phyloP scores from a whole-genome alignment of 2,329 filamentous ascomycete species.

The Cordyceps fumosorosea region DNA sequence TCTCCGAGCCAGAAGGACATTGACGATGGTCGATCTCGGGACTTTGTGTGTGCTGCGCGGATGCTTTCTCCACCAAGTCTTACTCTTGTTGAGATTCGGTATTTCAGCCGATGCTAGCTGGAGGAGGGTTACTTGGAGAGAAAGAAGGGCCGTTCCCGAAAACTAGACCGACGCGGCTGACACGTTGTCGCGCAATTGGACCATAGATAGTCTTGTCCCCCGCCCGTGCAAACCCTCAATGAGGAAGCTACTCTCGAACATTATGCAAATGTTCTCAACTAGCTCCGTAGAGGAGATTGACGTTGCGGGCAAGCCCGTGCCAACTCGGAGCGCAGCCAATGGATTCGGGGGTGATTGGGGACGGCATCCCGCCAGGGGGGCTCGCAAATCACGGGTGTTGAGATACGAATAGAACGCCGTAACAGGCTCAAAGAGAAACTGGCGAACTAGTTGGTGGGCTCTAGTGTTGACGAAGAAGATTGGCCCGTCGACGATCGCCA shows the following conservation, averaged over 20 bases:
- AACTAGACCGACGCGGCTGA: slow-evolving; percentile 3
- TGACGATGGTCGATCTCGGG: not conserved
- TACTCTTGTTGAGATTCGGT: slow-evolving; percentile 3
- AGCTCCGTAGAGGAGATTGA: not conserved
- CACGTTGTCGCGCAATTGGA: slow-evolving; percentile 11
- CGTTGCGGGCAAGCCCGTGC: not conserved
- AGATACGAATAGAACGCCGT: not conserved
- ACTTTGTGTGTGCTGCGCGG: not conserved
- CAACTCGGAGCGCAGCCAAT: not conserved
- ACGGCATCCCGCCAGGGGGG: too few species aligned
- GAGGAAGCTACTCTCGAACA: not conserved
- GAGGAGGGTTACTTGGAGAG: too few species aligned
- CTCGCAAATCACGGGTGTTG: too few species aligned
- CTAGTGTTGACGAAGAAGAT: not conserved
- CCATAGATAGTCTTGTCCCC: not conserved
- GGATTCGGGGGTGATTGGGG: too few species aligned
- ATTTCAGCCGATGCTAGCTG: slow-evolving; percentile 5
- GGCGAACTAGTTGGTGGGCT: not conserved
- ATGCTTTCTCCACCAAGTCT: not conserved
- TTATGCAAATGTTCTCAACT: not conserved
- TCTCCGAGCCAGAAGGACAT: not conserved
- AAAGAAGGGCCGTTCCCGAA: not conserved
- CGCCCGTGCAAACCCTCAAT: not conserved
- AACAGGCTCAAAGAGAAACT: too few species aligned
- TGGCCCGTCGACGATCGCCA: slow-evolving; percentile 7